Evolutionary conservation across 2,329 filamentous ascomycete species (phyloP).

Genomic region (Juglanconis sp.): DNA sequence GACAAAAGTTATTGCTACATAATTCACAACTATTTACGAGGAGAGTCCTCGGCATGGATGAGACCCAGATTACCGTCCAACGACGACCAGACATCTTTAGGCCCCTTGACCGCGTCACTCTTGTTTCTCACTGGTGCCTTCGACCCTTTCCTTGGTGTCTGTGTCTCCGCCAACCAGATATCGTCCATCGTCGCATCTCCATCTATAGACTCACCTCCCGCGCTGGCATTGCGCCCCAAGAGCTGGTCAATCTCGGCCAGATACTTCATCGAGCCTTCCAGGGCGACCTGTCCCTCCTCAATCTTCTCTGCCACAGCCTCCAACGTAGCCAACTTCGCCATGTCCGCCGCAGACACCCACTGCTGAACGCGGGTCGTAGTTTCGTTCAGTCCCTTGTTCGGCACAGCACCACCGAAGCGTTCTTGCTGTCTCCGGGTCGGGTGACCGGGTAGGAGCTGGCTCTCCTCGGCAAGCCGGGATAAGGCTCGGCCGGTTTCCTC

Average conservation of each 20-base stretch:
- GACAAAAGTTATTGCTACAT: conserved; percentile 9
- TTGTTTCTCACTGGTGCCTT: conserved; percentile 22
- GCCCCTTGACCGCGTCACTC: conserved; percentile 24
- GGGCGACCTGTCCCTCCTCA: conserved; percentile 54
- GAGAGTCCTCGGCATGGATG: conserved; percentile 36
- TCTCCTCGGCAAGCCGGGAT: conserved; percentile 57
- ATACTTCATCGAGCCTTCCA: conserved; percentile 49
- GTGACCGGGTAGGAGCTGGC: conserved; percentile 55
- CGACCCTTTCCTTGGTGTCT: conserved; percentile 25
- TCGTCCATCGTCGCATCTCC: conserved; percentile 22
- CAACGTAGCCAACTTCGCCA: conserved; percentile 56
- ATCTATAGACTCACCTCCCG: conserved; percentile 21
- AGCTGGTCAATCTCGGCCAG: conserved; percentile 49
- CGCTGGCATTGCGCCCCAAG: conserved; percentile 34
- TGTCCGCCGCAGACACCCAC: conserved; percentile 60
- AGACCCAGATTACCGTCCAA: conserved; percentile 54
- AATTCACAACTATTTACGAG: conserved; percentile 13
- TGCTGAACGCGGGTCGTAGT: conserved; percentile 45
- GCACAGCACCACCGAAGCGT: conserved; percentile 44
- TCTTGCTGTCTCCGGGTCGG: conserved; percentile 39
- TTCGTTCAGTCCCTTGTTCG: conserved; percentile 35
- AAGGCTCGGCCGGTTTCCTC: conserved; percentile 49
- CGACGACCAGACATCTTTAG: conserved; percentile 46
- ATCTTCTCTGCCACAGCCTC: conserved; percentile 58
- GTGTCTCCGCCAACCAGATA: conserved; percentile 35